Base-by-base conservation (phyloP, 176 grass and related monocot species). In the Triticum urartu region DNA sequence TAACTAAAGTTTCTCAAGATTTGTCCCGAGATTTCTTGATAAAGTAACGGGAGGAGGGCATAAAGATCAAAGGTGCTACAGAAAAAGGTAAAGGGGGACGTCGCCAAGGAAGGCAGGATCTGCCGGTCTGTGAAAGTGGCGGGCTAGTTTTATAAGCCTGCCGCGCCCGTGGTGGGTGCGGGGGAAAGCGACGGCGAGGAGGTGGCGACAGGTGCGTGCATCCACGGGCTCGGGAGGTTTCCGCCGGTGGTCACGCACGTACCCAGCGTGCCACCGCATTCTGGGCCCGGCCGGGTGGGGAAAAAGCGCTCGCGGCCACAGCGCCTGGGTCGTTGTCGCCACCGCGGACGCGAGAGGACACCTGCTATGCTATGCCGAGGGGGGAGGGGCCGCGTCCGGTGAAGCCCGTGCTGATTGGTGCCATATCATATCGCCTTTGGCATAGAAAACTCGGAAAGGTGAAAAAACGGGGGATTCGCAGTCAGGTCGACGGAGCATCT, bases 141-240 rank as follows among this genome's bases (percentile, higher is more conserved):
- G 38, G 63, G 36, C 8, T 5, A 7, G 54, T 24, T 36, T 67
- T 67, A 67, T 67, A 67, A 81, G 40, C 22, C 0, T 7, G 76
- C 32, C 15, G 50, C 50, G 50, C 50, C 50, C 7, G 36, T 40
- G 77, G 28, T 14, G 56, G 42, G 67, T 4, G 21, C 5, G 59
- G 6, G 70, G 15, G 68, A 43, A 81, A 45, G 73, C 7, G 59
- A n/a, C 14, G 25, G 58, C 7, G 39, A 2, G 32, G 56, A 35
- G 63, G 40, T 50, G 63, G 14, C 72, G 43, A 50, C 72, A 75
- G 72, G 54, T 65, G 39, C 69, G 72, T 78, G 89, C 73, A 75
- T 83, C 73, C 58, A 45, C 32, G 54, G 7, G 58, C 56, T 80
- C 87, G 28, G 21, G 87, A 88, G 73, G 34, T 7, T 83, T 83